Evolutionary conservation across 2,329 filamentous ascomycete species (phyloP), one percentile per base, ranked within the genome.

Genomic region (Clarireedia paspali): DNA sequence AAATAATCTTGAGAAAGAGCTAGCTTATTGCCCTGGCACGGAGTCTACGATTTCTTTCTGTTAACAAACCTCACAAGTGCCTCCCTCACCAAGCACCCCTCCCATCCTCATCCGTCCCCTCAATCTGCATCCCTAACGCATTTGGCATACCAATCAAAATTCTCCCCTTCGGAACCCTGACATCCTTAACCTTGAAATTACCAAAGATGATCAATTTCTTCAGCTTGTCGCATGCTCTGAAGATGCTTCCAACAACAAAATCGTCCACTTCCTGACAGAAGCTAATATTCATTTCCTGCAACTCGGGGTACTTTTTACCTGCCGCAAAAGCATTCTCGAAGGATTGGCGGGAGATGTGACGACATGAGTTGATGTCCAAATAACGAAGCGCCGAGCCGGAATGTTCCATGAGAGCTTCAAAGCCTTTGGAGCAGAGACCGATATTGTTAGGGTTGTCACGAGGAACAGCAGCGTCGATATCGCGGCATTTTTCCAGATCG

Each of bases 381-480:
- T 79, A 74, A 57, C 78, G 77, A 2, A 97, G 71, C 10, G 72
- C 75, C 1, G 72, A 67, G 4, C 89, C 88, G 0, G 91, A 96
- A 68, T 96, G 92, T 0, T 75, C 73, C 89, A 96, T 96, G 45
- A 96, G 72, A 0, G 89, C 88, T 61, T 79, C 75, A 73, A 97
- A 92, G 0, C 88, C 91, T 5, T 79, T 72, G 0, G 84, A 86
- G 52, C 86, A 89, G 34, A 96, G 77, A 1, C 91, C 92, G 46
- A 92, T 73, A 24, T 79, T 77, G 55, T 83, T 73, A 0, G 81
- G 78, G 47, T 85, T 84, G 4, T 84, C 81, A 23, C 84, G 79
- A 0, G 89, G 86, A 26, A 81, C 80, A 49, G 76, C 73, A 57
- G 89, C 82, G 67, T 96, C 88, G 36, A 95, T 69, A 64, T 90